Conservation (phyloP, 140 eudicot genomes). For the Senecio squalidus region DNA sequence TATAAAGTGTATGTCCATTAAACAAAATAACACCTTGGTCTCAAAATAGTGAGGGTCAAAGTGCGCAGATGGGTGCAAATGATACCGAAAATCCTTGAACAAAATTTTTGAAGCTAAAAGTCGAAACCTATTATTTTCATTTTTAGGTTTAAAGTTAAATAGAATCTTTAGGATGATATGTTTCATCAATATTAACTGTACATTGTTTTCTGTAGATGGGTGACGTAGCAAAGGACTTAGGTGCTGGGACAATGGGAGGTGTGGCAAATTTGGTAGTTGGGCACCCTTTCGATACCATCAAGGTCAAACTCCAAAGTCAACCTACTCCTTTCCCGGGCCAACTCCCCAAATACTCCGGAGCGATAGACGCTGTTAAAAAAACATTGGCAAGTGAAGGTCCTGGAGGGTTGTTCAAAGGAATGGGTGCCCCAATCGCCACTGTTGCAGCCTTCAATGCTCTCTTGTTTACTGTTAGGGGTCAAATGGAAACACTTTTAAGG, state of each 20-base stretch:
- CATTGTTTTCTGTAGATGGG: slow-evolving; percentile 77
- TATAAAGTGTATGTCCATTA: too few relatives aligned
- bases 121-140: too few relatives aligned
- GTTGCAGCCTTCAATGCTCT: slow-evolving; percentile 87
- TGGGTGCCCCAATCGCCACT: slow-evolving; percentile 90
- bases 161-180: too few relatives aligned
- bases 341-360: slow-evolving; percentile 66
- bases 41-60: too few relatives aligned
- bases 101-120: too few relatives aligned
- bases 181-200: too few relatives aligned
- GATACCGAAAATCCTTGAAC: too few relatives aligned
- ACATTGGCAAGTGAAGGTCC: slow-evolving; percentile 70
- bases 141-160: too few relatives aligned
- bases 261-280: slow-evolving; percentile 72
- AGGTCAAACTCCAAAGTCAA: slow-evolving; percentile 89
- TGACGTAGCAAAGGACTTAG: slow-evolving; percentile 68
- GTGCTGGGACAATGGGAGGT: slow-evolving; percentile 80
- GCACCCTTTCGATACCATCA: too few relatives aligned
- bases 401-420: slow-evolving; percentile 71
- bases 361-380: slow-evolving; percentile 72
- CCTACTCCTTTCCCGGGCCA: slow-evolving; percentile 72
- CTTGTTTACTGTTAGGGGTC: slow-evolving; percentile 73
- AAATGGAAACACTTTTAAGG: slow-evolving; percentile 58
- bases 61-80: too few relatives aligned
- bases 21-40: too few relatives aligned